These are phyloP conservation scores for Stagonosporopsis cucurbitacearum DNA, from an alignment of 2,329 filamentous ascomycete genomes.

Conservation along the genomic window DNA sequence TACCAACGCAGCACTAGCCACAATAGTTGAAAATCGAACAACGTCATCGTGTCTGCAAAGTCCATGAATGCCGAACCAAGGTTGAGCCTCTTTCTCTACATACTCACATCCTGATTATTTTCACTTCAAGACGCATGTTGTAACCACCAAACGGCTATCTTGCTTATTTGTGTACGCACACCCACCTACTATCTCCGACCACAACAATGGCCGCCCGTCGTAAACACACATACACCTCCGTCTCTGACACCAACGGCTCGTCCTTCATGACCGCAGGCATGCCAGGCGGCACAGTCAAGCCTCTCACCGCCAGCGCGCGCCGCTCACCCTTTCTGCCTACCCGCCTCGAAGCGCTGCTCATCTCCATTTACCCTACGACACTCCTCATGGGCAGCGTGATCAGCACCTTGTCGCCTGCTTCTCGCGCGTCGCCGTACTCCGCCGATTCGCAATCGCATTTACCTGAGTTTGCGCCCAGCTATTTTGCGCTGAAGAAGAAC, in stretches of 20 bases:
- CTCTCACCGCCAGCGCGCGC: conserved; percentile 31
- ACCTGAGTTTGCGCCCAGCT: conserved; percentile 68
- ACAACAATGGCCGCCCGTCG: conserved; percentile 42
- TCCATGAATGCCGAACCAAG: conserved; percentile 3
- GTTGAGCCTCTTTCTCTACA: neutral
- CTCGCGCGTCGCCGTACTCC: conserved; percentile 67
- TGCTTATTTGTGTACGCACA: neutral
- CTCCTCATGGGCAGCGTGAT: conserved; percentile 84
- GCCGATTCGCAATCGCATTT: conserved; percentile 67
- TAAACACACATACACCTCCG: conserved; percentile 32
- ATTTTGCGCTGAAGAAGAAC: conserved; percentile 95
- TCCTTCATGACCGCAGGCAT: conserved; percentile 33
- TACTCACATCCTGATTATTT: neutral
- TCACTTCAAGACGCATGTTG: neutral
- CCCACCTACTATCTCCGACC: neutral
- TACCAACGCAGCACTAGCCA: conserved; percentile 29
- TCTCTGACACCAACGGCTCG: conserved; percentile 18
- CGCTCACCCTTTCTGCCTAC: conserved; percentile 72
- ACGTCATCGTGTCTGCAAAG: conserved; percentile 31
- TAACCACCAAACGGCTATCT: neutral
- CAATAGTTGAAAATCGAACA: conserved; percentile 21
- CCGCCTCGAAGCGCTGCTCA: conserved; percentile 67
- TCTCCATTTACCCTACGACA: conserved; percentile 76
- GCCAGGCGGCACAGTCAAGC: conserved; percentile 33
- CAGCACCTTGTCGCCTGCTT: conserved; percentile 77